A percentile compares a stretch with the other conserved stretches of the same genome.
Conservation (phyloP, 495 filamentous ascomycete species). For the Penicillium flavigenum region DNA sequence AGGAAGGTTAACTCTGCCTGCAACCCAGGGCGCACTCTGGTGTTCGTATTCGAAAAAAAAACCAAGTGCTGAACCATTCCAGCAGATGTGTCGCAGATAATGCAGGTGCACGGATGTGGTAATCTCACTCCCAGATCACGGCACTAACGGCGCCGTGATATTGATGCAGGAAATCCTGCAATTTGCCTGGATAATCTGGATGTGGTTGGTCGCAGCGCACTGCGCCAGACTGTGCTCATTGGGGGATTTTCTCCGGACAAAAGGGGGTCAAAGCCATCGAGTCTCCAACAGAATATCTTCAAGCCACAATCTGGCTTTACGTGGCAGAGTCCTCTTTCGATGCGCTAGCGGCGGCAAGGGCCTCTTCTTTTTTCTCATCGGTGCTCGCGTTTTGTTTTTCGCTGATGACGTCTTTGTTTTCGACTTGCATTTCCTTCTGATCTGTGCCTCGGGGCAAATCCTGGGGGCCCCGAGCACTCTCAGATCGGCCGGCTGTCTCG, state of each 20-base stretch:
- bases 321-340: constrained; percentile 19
- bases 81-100: constrained; percentile 1
- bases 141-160: constrained; percentile 19
- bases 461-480: constrained; percentile 18
- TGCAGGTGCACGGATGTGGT: constrained; percentile 15
- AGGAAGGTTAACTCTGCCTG: neutral
- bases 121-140: neutral
- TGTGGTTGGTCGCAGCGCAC: constrained; percentile 13
- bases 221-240: constrained; percentile 19
- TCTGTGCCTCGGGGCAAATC: constrained; percentile 17
- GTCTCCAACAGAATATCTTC: constrained; percentile 16
- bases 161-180: constrained; percentile 23
- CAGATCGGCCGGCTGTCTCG: neutral
- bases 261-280: constrained; percentile 20
- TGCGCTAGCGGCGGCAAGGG: constrained; percentile 19
- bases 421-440: constrained; percentile 13
- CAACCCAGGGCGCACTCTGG: neutral
- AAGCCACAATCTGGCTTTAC: constrained; percentile 15
- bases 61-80: neutral
- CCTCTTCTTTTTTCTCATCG: constrained; percentile 17
- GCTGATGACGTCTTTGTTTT: constrained; percentile 15
- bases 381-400: constrained; percentile 14
- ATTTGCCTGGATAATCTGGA: constrained; percentile 15
- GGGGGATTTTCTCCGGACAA: constrained; percentile 23
- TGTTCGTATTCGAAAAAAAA: constrained; percentile 6